Conservation (phyloP, 169 alveolate species). For the Plasmodium sp. region DNA sequence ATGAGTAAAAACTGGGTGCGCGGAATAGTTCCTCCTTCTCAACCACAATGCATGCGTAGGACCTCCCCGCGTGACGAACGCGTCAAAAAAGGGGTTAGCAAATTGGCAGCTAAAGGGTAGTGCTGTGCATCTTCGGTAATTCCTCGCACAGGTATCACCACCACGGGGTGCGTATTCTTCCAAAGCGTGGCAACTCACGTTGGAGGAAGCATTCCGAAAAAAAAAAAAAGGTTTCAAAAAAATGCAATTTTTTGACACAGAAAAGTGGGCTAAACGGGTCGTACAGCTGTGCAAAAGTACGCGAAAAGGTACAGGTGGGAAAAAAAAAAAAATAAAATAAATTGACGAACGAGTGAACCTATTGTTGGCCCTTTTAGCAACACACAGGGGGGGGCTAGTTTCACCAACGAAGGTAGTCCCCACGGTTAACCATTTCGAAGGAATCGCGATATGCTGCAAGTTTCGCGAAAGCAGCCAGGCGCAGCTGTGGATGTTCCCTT, state of each 20-base stretch:
- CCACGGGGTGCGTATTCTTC: background rate
- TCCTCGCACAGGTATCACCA: background rate
- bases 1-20: background rate
- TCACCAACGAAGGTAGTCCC: background rate
- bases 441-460: background rate
- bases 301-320: background rate
- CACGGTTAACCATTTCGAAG: background rate
- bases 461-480: background rate
- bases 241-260: background rate
- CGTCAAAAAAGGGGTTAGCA: background rate
- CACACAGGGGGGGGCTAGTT: background rate
- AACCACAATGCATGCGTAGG: background rate
- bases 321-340: background rate
- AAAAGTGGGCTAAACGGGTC: background rate
- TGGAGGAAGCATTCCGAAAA: background rate
- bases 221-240: background rate
- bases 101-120: background rate
- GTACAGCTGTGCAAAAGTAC: background rate
- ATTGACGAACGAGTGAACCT: background rate
- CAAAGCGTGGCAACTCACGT: background rate
- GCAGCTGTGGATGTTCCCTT: background rate
- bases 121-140: background rate
- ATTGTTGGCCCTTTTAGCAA: background rate
- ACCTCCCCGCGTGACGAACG: background rate
- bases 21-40: background rate